phyloP scores from a whole-genome alignment of 495 filamentous ascomycete species.

The Talaromyces thailandensis region DNA sequence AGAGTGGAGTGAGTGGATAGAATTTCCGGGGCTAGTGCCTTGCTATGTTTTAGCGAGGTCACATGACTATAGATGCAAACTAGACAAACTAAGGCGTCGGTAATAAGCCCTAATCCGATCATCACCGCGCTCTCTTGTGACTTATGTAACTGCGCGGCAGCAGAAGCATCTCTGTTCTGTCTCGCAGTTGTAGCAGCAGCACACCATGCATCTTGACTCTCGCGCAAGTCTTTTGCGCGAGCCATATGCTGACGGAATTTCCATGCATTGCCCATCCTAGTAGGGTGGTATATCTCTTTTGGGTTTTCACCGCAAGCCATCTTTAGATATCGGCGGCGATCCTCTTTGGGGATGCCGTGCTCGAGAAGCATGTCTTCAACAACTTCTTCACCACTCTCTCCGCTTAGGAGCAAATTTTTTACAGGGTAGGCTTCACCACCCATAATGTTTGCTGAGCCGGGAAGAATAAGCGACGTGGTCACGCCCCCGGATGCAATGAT shows the following conservation, averaged over 20 bases:
- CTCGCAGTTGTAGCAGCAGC: constrained; percentile 30
- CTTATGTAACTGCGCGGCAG: no score
- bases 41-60: no score
- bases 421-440: constrained; percentile 57
- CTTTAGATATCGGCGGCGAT: constrained; percentile 51
- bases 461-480: constrained; percentile 55
- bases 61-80: no score
- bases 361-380: constrained; percentile 43
- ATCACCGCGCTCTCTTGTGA: no score
- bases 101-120: no score
- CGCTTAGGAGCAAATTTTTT: constrained; percentile 45
- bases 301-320: constrained; percentile 67
- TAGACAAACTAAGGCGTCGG: no score
- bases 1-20: no score
- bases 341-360: constrained; percentile 23
- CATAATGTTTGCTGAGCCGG: constrained; percentile 58
- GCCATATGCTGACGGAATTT: constrained; percentile 54
- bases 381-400: constrained; percentile 41
- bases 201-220: constrained; percentile 54
- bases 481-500: constrained; percentile 62
- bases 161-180: constrained; percentile 13
- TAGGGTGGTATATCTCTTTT: constrained; percentile 20
- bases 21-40: no score
- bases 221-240: constrained; percentile 39
- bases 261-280: constrained; percentile 51